A percentile compares a stretch with the other conserved stretches of the same genome.
Conservation (phyloP, 2,329 filamentous ascomycete species). For the Ramichloridium luteum region DNA sequence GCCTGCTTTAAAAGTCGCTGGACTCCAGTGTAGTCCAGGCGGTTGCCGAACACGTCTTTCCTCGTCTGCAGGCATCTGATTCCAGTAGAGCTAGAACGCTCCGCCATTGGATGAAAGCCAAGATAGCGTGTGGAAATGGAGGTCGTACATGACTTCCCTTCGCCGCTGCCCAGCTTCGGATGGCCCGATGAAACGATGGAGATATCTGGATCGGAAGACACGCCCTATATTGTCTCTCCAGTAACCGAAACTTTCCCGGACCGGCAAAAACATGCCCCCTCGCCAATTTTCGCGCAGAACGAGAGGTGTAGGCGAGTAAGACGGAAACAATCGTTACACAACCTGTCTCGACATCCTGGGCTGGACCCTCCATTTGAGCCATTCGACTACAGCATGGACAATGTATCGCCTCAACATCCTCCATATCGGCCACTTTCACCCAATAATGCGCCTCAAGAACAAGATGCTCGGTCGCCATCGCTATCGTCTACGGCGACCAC, state of each 20-base stretch:
- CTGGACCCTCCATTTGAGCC: neutral
- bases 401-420: neutral
- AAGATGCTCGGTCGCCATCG: constrained; percentile 13
- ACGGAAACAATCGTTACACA: constrained; percentile 10
- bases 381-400: neutral
- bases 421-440: neutral
- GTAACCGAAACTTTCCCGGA: no score
- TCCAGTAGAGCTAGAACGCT: no score
- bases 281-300: neutral
- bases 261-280: no score
- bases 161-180: neutral
- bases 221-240: no score
- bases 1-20: no score
- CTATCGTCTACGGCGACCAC: constrained; percentile 16
- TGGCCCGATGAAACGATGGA: neutral
- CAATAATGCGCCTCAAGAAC: neutral
- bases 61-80: no score
- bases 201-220: neutral
- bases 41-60: no score
- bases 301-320: constrained; percentile 6
- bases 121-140: neutral
- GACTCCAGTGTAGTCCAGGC: no score
- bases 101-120: no score
- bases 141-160: neutral
- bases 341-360: constrained; percentile 7